These are phyloP conservation scores for Speleostelium caveatum DNA, from an alignment of 78 protist genomes.

Conservation along the genomic window DNA sequence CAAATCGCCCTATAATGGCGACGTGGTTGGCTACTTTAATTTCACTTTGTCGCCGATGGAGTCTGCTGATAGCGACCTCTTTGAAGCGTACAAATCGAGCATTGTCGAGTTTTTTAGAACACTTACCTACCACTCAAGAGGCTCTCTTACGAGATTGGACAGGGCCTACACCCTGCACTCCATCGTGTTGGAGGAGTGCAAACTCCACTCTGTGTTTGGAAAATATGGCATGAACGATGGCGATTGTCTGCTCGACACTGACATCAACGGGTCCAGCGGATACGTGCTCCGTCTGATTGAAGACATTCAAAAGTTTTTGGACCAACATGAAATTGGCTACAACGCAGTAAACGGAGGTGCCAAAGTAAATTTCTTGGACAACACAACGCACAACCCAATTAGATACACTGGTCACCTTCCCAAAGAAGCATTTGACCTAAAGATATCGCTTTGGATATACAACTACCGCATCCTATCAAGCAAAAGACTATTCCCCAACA, in stretches of 20 bases:
- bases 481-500: conserved; percentile 9
- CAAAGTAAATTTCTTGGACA: neutral
- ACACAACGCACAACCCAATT: conserved; percentile 58
- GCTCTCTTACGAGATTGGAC: conserved; percentile 20
- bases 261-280: neutral
- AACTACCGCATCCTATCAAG: conserved; percentile 12
- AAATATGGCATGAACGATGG: conserved; percentile 69
- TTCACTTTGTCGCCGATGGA: conserved; percentile 42
- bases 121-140: conserved; percentile 37
- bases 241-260: conserved; percentile 66
- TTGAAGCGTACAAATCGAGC: neutral
- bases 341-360: conserved; percentile 35
- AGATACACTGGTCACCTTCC: conserved; percentile 49
- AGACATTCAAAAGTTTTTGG: conserved; percentile 42
- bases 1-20: conserved; percentile 55
- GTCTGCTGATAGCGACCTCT: neutral
- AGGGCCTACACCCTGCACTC: neutral
- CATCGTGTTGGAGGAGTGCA: conserved; percentile 26
- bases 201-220: conserved; percentile 37
- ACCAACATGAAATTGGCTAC: conserved; percentile 29
- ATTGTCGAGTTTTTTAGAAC: conserved; percentile 25
- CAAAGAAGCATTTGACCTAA: neutral
- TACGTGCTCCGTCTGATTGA: conserved; percentile 38
- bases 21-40: conserved; percentile 52
- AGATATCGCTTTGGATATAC: conserved; percentile 52